Conservation (phyloP, 306 rosid genomes). For the Castanopsis chinensis region DNA sequence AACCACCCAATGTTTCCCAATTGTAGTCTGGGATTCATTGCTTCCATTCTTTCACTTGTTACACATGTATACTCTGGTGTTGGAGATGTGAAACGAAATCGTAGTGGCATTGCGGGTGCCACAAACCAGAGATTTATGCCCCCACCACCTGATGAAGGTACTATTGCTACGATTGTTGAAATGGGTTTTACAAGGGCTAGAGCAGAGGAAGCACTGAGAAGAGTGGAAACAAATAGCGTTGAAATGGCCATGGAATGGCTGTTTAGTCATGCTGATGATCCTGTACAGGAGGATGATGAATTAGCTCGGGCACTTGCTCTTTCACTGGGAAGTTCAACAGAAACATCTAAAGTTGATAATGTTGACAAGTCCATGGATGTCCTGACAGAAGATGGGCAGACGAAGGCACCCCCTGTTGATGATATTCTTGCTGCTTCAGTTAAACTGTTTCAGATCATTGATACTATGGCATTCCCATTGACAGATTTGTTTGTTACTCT, state of each 20-base stretch:
- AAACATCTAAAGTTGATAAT: slow-evolving; percentile 72
- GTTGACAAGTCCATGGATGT: slow-evolving; percentile 76
- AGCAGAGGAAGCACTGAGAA: slow-evolving; percentile 97
- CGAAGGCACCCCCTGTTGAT: slow-evolving; percentile 87
- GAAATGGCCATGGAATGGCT: slow-evolving; percentile 99
- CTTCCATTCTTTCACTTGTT: slow-evolving; percentile 84
- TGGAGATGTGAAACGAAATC: slow-evolving; percentile 88
- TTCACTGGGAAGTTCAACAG: slow-evolving; percentile 90
- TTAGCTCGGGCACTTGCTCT: slow-evolving; percentile 94
- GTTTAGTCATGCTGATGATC: slow-evolving; percentile 89
- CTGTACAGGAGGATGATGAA: slow-evolving; percentile 99
- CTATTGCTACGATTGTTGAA: slow-evolving; percentile 85
- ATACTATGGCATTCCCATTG: slow-evolving; percentile 79
- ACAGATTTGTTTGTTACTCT: slow-evolving; percentile 94
- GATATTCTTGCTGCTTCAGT: slow-evolving; percentile 80
- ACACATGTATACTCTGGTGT: slow-evolving; percentile 92
- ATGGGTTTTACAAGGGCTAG: slow-evolving; percentile 98
- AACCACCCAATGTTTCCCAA: slow-evolving; percentile 78
- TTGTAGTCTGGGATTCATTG: slow-evolving; percentile 79
- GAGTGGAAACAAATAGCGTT: slow-evolving; percentile 95
- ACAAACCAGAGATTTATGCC: slow-evolving; percentile 73
- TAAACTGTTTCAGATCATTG: slow-evolving; percentile 82
- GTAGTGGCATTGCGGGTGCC: slow-evolving; percentile 61
- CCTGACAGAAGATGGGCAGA: slow-evolving; percentile 65
- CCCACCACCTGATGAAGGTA: slow-evolving; percentile 91